A percentile compares a stretch with the other conserved stretches of the same genome.
Evolutionary conservation across 1,284 basidiomycete species (phyloP).

Genomic region (Neolentinus lepideus): DNA sequence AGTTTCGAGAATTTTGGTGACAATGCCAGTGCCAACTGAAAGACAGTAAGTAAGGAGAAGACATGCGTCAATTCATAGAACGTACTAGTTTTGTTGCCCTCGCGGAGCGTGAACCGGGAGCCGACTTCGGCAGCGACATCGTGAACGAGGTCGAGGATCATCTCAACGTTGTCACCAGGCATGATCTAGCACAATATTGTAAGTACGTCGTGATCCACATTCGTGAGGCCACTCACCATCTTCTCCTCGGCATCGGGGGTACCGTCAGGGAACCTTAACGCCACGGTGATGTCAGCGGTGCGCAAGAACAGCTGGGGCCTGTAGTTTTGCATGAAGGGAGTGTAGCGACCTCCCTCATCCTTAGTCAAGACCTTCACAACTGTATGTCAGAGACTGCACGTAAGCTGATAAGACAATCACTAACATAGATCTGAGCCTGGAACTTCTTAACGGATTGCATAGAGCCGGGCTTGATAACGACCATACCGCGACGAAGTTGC

Average conservation of each 20-base stretch:
- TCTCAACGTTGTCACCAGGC: conserved; percentile 98
- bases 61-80: conserved; percentile 10
- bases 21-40: conserved; percentile 84
- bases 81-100: conserved; percentile 90
- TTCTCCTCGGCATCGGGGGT: conserved; percentile 73
- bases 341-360: conserved; percentile 97
- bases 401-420: conserved; percentile 18
- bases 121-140: conserved; percentile 93
- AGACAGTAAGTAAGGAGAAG: conserved; percentile 8
- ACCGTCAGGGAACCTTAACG: conserved; percentile 83
- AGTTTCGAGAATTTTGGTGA: conserved; percentile 72
- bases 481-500: conserved; percentile 91
- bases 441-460: conserved; percentile 96
- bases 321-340: conserved; percentile 97
- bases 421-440: conserved; percentile 84
- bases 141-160: conserved; percentile 80
- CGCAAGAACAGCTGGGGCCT: conserved; percentile 95
- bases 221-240: conserved; percentile 44
- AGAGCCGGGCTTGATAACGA: conserved; percentile 85
- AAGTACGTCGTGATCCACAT: conserved; percentile 6
- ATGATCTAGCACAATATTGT: conserved; percentile 58
- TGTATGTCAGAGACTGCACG: conserved; percentile 5
- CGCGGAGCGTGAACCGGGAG: conserved; percentile 93
- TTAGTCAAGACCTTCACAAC: conserved; percentile 76
- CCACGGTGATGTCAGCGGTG: conserved; percentile 90